phyloP scores from a whole-genome alignment of 139 green algal genomes.

The Chlorella vulgaris region DNA sequence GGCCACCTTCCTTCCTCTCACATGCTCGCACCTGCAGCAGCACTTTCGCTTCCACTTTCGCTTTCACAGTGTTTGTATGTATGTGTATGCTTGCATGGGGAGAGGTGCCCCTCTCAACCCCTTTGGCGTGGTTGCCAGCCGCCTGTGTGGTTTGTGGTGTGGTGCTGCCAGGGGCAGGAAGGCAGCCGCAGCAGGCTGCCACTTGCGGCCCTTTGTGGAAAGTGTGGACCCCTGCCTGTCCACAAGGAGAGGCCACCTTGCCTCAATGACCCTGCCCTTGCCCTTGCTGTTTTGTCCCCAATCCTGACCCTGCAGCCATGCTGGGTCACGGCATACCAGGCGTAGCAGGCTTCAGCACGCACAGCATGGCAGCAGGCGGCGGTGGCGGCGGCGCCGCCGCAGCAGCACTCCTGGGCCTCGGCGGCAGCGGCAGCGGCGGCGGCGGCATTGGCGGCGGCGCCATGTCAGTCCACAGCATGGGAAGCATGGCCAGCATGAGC shows the following conservation, averaged over 20 bases:
- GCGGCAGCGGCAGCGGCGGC: not conserved
- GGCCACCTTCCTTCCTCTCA: not conserved
- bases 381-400: too few relatives aligned
- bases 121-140: too few relatives aligned
- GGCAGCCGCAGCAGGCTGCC: too few relatives aligned
- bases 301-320: slow-evolving; percentile 10
- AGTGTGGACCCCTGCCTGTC: too few relatives aligned
- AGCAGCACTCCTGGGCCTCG: not conserved
- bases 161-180: too few relatives aligned
- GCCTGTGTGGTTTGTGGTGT: too few relatives aligned
- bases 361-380: not conserved
- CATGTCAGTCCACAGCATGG: not conserved
- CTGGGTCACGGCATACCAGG: not conserved
- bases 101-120: too few relatives aligned
- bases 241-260: too few relatives aligned
- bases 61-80: too few relatives aligned
- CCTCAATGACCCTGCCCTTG: not conserved
- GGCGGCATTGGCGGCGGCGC: not conserved
- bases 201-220: too few relatives aligned
- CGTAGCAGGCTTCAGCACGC: not conserved
- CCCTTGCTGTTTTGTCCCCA: not conserved
- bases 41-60: too few relatives aligned
- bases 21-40: not conserved
- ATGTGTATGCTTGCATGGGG: too few relatives aligned
- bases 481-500: not conserved